Conservation (phyloP, 257 asterid species). For the Lavandula angustifolia region DNA sequence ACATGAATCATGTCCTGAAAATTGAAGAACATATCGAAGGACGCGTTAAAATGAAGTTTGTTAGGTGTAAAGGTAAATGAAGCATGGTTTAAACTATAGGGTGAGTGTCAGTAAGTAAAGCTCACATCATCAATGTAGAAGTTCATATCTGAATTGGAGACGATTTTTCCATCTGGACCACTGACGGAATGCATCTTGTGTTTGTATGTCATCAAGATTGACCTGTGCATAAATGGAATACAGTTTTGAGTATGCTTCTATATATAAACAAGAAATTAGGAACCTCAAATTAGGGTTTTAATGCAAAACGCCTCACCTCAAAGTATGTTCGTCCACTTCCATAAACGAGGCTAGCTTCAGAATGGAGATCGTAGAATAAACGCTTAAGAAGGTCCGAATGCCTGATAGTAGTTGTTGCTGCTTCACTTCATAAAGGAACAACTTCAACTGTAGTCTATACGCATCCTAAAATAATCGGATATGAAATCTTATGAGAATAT, state of each 20-base stretch:
- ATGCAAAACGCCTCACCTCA: slow-evolving; percentile 50
- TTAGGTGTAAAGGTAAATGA: no score
- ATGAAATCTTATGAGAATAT: slow-evolving; percentile 38
- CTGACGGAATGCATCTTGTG: slow-evolving; percentile 85
- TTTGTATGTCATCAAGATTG: slow-evolving; percentile 89
- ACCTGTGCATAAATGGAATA: slow-evolving; percentile 48
- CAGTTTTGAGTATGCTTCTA: slow-evolving; percentile 9
- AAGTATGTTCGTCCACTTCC: slow-evolving; percentile 88
- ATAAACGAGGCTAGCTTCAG: slow-evolving; percentile 76
- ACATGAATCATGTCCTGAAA: slow-evolving; percentile 66
- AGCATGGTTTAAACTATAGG: neutral
- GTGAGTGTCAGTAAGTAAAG: neutral
- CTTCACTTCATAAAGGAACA: slow-evolving; percentile 88
- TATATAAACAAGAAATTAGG: neutral
- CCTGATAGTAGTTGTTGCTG: slow-evolving; percentile 88
- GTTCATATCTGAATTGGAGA: slow-evolving; percentile 80
- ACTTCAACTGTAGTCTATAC: slow-evolving; percentile 80
- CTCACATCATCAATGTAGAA: slow-evolving; percentile 90
- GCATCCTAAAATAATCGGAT: slow-evolving; percentile 62
- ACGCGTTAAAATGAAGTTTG: neutral
- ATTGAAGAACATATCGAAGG: neutral
- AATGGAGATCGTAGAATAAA: slow-evolving; percentile 80
- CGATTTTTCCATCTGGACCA: slow-evolving; percentile 66
- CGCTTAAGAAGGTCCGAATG: slow-evolving; percentile 77
- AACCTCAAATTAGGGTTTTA: neutral